Percentiles rank a stretch among this genome's conserved stretches.
These are phyloP conservation scores for Rubus parviflorus DNA, from an alignment of 306 rosid genomes.

Conservation along the genomic window DNA sequence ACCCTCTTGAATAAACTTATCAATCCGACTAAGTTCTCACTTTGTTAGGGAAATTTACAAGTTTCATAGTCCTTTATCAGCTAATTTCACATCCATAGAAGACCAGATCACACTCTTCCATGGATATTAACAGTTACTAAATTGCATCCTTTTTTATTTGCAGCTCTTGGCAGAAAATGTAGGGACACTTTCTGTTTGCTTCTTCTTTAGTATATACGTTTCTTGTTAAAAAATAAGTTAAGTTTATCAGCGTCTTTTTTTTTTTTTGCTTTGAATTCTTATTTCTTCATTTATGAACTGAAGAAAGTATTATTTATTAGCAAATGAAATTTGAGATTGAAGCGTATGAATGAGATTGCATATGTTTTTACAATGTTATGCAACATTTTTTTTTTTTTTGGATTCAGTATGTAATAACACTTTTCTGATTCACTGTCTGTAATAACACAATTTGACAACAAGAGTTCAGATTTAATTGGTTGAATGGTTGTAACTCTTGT, in stretches of 20 bases:
- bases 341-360: no score
- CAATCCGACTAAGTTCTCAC: conserved; percentile 43
- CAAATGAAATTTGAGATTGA: not conserved
- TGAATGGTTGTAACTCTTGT: no score
- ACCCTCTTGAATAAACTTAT: conserved; percentile 68
- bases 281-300: not conserved
- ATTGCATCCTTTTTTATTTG: not conserved
- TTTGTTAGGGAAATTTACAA: conserved; percentile 7
- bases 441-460: no score
- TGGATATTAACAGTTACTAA: not conserved
- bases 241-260: no score
- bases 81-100: not conserved
- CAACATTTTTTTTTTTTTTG: no score
- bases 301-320: not conserved
- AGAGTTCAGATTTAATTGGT: no score
- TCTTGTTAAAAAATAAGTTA: no score
- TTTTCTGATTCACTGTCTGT: no score
- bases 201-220: not conserved
- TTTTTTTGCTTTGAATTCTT: no score
- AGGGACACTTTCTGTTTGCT: not conserved
- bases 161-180: not conserved
- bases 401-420: no score
- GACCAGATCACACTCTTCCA: not conserved
- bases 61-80: not conserved
- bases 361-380: no score